Percentiles rank a stretch among this genome's conserved stretches.
Evolutionary conservation across 768 basidiomycete species (phyloP).

Genomic region (Chiua virens): DNA sequence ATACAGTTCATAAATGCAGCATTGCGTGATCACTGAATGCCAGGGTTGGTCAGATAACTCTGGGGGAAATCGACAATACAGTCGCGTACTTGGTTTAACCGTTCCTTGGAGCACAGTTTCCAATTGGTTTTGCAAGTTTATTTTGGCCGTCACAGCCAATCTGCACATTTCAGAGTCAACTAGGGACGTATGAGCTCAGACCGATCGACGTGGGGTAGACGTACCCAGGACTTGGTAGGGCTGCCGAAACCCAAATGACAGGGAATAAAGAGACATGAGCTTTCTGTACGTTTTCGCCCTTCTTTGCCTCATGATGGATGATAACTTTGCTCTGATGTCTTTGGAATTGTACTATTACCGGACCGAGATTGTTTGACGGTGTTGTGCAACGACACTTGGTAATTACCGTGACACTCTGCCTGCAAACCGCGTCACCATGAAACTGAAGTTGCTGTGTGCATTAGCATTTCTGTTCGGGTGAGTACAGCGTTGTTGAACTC

Average conservation of each 20-base stretch:
- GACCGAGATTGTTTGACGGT: constrained; percentile 22
- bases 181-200: constrained; percentile 31
- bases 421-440: constrained; percentile 13
- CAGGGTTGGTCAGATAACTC: constrained; percentile 36
- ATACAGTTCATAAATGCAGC: constrained; percentile 93
- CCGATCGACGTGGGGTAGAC: constrained; percentile 15
- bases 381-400: constrained; percentile 14
- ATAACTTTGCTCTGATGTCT: background rate
- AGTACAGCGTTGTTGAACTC: background rate
- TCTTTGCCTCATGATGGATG: constrained; percentile 80
- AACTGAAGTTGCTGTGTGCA: constrained; percentile 6
- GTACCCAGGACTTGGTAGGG: constrained; percentile 92
- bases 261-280: constrained; percentile 87
- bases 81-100: constrained; percentile 82
- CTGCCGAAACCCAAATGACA: constrained; percentile 87
- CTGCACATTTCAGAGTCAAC: constrained; percentile 88
- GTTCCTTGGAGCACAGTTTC: constrained; percentile 78
- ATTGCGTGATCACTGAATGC: constrained; percentile 95
- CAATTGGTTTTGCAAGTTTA: constrained; percentile 78
- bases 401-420: background rate
- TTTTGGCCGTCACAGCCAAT: constrained; percentile 61
- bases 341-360: no score
- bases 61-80: constrained; percentile 8
- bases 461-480: constrained; percentile 16
- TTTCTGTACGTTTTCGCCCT: constrained; percentile 93